Evolutionary conservation across 768 basidiomycete genomes (phyloP), one percentile per base, ranked within the genome.

Genomic region (Xerocomellus amylosporus): DNA sequence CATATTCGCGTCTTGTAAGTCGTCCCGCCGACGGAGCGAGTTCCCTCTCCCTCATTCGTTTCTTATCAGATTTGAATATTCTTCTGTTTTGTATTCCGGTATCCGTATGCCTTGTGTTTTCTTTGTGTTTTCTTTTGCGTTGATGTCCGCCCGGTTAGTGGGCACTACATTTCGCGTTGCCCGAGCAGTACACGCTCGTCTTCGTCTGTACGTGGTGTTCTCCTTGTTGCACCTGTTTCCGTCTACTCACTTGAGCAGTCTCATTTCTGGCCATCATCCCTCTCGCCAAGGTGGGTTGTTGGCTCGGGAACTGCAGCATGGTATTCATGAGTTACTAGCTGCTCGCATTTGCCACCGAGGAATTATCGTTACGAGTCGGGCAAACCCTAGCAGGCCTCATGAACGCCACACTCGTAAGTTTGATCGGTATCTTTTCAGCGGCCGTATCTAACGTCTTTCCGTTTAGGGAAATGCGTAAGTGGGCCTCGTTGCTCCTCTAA

Each of bases 251-350:
- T 26, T 24, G 12, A n/a, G 43, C 58, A 90, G 87, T 87, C 64
- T 83, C 85, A 1, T 91, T 93, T 66, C 71, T 90, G 40, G 83
- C 92, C 9, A 94, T 94, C 54, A 81, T 94, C 55, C 92, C 92
- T 7, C 76, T 93, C 6, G 91, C 91, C 38, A 90, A 91, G 73
- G 87, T 87, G 39, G 26, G 48, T 30, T 1, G 10, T 13, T 26
- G 13, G 33, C 34, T 34, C 22, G 30, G 30, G 2, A 28, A n/a
- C 46, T 33, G 6, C 31, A 19, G 8, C 37, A 7, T 26, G 8
- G 31, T 55, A 13, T 59, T 57, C 19, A 63, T 30, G 9, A 17
- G 20, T 37, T 44, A 31, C 2, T 53, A 90, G 87, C 71, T 93
- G 5, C 77, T 93, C 2, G 87, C 85, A 1, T 93, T 92, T 64